Evolutionary conservation across 129 eudicot species (phyloP).

Genomic region (Escallonia herrerae): DNA sequence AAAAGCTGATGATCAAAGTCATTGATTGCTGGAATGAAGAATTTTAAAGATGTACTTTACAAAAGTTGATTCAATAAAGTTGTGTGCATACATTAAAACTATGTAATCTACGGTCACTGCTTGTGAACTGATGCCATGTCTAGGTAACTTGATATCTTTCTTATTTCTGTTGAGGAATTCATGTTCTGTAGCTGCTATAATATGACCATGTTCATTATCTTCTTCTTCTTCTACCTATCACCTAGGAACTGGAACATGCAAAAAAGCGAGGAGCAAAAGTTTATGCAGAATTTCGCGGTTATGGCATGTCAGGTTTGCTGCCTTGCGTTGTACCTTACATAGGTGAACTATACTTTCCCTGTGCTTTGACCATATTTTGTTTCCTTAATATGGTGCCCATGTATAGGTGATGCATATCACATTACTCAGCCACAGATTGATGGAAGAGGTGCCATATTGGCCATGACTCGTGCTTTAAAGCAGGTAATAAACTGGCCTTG

Average conservation of each 20-base stretch:
- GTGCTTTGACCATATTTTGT: slow-evolving; percentile 1
- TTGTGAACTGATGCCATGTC: too few relatives aligned
- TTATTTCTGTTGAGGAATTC: not conserved
- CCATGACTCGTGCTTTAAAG: slow-evolving; percentile 77
- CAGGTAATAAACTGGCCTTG: slow-evolving; percentile 41
- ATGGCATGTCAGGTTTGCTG: slow-evolving; percentile 89
- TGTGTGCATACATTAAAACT: too few relatives aligned
- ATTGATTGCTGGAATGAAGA: not conserved
- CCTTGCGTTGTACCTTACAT: not conserved
- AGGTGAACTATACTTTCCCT: not conserved
- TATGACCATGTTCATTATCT: too few relatives aligned
- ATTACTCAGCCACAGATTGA: slow-evolving; percentile 88
- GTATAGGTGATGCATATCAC: slow-evolving; percentile 93
- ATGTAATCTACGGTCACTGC: too few relatives aligned
- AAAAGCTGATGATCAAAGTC: too few relatives aligned
- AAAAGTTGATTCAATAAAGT: too few relatives aligned
- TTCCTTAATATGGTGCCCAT: slow-evolving; percentile 4
- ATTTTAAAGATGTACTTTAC: not conserved
- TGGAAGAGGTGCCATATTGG: slow-evolving; percentile 91
- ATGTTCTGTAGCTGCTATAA: not conserved
- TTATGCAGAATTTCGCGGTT: slow-evolving; percentile 89
- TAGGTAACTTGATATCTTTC: not conserved
- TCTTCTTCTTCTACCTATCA: not conserved
- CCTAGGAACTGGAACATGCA: slow-evolving; percentile 91
- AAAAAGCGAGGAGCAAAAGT: slow-evolving; percentile 71